Evolutionary conservation across 1,139 yeast genomes (phyloP), one percentile per base, ranked within the genome.

Genomic region (Suhomyces wounanorum): DNA sequence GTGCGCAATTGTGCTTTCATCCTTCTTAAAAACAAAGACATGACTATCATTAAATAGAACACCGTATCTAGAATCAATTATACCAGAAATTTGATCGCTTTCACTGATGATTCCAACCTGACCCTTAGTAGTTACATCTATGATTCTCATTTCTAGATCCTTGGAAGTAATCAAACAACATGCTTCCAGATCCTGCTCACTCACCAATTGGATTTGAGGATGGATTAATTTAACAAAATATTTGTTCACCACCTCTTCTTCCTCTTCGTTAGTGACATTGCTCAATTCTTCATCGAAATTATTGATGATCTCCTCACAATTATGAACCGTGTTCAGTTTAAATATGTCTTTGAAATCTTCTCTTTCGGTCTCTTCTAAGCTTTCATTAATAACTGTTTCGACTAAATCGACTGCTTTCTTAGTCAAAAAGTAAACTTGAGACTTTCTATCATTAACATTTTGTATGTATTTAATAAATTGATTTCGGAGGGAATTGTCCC

Each of bases 21-120:
- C 78, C 70, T 59, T 81, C 23, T 63, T 75, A 57, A 90, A 77
- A 6, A 87, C 85, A 63, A 87, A 89, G 31, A 87, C 77, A 59
- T 87, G 88, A 0, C 95, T 84, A 56, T 87, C 88, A 25, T 82
- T 78, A 56, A 90, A 72, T 30, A 83, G 63, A 1, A 86, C 80
- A 9, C 96, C 96, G 59, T 75, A 80, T 51, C 97, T 78, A 11
- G 85, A 79, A 65, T 91, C 96, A 49, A 90, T 78, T 16, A 82
- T 61, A 59, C 82, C 64, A 0, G 79, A 66, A 23, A 76, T 66
- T 26, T 75, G 74, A 25, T 61, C 61, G 47, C 66, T 67, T 25
- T 72, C 75, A 50, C 70, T 68, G 21, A 73, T 65, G n/a, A 75
- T 56, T 31, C 65, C 76, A 52, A 81, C 84, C 41, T 76, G 79